phyloP scores from a whole-genome alignment of 139 green algal species.

The Volvox reticuliferus region DNA sequence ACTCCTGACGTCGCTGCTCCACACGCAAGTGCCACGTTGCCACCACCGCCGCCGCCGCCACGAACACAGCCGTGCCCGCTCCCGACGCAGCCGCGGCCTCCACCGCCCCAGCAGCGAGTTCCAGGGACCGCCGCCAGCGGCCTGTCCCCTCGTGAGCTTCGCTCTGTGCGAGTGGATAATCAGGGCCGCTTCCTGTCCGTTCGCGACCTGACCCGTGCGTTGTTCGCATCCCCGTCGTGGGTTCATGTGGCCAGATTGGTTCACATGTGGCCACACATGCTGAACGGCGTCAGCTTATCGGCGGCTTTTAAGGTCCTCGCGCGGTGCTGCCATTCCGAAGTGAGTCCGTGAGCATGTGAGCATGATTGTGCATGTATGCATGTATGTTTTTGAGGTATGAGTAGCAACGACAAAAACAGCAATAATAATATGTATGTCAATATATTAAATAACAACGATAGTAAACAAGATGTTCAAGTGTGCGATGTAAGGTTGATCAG shows the following conservation, averaged over 20 bases:
- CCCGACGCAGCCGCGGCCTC: not conserved
- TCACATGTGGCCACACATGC: not conserved
- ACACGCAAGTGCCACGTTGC: not conserved
- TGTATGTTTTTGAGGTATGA: not conserved
- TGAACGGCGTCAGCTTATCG: not conserved
- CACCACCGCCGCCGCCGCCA: not conserved
- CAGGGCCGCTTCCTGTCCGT: not conserved
- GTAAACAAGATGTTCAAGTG: too few species aligned
- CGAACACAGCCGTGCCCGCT: not conserved
- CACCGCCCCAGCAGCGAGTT: not conserved
- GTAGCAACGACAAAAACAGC: not conserved
- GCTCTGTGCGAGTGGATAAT: not conserved
- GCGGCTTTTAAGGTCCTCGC: conserved; percentile 14
- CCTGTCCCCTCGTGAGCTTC: not conserved
- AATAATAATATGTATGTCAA: not conserved
- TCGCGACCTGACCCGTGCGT: conserved; percentile 5
- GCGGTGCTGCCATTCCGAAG: not conserved
- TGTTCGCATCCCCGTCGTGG: conserved; percentile 22
- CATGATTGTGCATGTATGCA: too few species aligned
- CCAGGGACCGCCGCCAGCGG: not conserved
- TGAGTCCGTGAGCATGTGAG: not conserved
- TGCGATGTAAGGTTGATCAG: not conserved
- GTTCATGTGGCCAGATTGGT: conserved; percentile 37
- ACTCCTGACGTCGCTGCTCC: not conserved
- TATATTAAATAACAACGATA: not conserved